These are phyloP conservation scores for Sporothrix brunneoviolacea DNA, from an alignment of 2,329 filamentous ascomycete species.

Conservation along the genomic window DNA sequence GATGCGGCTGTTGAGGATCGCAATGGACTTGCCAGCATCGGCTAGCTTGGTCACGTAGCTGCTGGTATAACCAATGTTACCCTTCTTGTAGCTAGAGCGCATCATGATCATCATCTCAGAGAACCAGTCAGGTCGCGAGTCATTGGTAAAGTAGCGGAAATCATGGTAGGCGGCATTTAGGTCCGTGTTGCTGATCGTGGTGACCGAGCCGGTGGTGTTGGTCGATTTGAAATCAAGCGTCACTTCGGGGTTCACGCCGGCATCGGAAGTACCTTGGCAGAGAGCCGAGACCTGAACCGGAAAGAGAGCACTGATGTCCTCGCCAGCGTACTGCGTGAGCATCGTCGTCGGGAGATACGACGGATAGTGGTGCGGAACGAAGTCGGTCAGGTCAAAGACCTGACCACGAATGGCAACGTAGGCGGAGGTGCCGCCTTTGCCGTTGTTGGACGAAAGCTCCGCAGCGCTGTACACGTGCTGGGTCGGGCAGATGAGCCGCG, in stretches of 20 bases:
- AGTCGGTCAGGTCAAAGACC: constrained; percentile 75
- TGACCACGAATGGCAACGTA: constrained; percentile 82
- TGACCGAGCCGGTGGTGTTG: constrained; percentile 65
- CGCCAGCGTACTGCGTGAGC: constrained; percentile 74
- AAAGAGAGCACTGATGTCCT: constrained; percentile 83
- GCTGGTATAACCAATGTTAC: constrained; percentile 75
- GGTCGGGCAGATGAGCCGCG: constrained; percentile 78
- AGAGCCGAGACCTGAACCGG: constrained; percentile 90
- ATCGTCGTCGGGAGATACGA: constrained; percentile 51
- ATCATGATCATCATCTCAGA: constrained; percentile 77
- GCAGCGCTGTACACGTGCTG: constrained; percentile 78
- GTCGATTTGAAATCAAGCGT: constrained; percentile 73
- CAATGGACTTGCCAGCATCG: constrained; percentile 60
- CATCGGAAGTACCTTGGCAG: constrained; percentile 68
- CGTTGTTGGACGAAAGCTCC: constrained; percentile 69
- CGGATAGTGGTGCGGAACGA: constrained; percentile 73
- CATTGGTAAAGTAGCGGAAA: constrained; percentile 77
- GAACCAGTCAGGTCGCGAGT: constrained; percentile 86
- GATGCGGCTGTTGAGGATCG: constrained; percentile 69
- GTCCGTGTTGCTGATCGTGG: constrained; percentile 60
- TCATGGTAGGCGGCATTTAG: constrained; percentile 80
- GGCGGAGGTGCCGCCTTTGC: constrained; percentile 56
- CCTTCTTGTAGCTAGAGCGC: constrained; percentile 74
- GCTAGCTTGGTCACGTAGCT: constrained; percentile 69
- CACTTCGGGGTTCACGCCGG: constrained; percentile 60